A percentile compares a stretch with the other conserved stretches of the same genome.
phyloP scores from a whole-genome alignment of 177 flowering plant genomes.

The Telopea speciosissima region DNA sequence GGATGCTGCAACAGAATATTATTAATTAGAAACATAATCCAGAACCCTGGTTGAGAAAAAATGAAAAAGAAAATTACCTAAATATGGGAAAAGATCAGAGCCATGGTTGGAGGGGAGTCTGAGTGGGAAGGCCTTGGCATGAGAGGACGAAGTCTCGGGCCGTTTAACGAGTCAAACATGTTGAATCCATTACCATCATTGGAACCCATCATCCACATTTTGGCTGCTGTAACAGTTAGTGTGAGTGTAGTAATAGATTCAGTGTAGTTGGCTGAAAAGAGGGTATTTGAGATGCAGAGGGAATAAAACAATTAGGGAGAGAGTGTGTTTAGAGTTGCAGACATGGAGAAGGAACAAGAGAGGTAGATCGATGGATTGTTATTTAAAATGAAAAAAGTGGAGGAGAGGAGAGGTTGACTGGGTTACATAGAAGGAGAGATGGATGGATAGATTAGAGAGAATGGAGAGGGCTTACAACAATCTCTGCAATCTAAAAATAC shows the following conservation, averaged over 20 bases:
- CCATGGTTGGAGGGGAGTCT: too few relatives aligned
- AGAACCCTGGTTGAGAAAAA: background rate
- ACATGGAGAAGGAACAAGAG: conserved; percentile 15
- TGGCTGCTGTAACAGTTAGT: too few relatives aligned
- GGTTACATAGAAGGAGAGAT: conserved; percentile 3
- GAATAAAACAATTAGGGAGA: too few relatives aligned
- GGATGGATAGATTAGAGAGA: background rate
- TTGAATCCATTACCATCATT: conserved; percentile 42
- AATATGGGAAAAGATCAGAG: conserved; percentile 40
- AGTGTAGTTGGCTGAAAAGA: too few relatives aligned
- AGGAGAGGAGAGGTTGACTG: conserved; percentile 27
- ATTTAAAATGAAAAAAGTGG: conserved; percentile 12
- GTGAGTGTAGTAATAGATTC: too few relatives aligned
- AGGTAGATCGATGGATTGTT: too few relatives aligned
- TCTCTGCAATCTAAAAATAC: too few relatives aligned
- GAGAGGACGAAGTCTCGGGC: conserved; percentile 54
- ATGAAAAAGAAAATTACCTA: conserved; percentile 19
- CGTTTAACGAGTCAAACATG: conserved; percentile 37
- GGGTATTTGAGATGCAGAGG: too few relatives aligned
- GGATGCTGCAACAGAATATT: conserved; percentile 11
- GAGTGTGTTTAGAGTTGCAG: too few relatives aligned
- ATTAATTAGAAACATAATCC: background rate
- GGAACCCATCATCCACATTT: conserved; percentile 87
- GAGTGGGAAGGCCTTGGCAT: conserved; percentile 58
- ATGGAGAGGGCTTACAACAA: too few relatives aligned